Evolutionary conservation across 495 filamentous ascomycete genomes (phyloP).

Genomic region (Daldinia childiae): DNA sequence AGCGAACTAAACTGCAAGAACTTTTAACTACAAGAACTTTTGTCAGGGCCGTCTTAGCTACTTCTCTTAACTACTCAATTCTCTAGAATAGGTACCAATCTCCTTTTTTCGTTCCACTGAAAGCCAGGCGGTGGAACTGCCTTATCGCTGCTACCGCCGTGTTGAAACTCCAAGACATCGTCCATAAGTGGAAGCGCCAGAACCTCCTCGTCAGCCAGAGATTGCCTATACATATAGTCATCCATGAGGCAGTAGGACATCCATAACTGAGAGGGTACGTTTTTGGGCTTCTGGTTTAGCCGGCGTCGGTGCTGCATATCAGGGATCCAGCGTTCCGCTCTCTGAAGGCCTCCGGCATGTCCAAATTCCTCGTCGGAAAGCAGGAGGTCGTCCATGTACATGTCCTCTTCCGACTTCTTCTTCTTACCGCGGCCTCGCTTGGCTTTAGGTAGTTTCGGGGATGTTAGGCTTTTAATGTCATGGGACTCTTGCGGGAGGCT

Average conservation of each 20-base stretch:
- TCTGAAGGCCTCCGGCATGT: not conserved
- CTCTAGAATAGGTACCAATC: conserved; percentile 16
- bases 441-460: conserved; percentile 4
- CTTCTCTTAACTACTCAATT: not conserved
- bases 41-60: not conserved
- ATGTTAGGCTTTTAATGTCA: not conserved
- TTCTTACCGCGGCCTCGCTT: conserved; percentile 18
- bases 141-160: conserved; percentile 3
- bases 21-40: not conserved
- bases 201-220: conserved; percentile 21
- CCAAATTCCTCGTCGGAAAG: not conserved
- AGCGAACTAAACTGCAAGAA: not conserved
- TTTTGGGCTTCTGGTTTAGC: conserved; percentile 10
- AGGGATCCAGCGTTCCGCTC: conserved; percentile 36
- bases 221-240: conserved; percentile 32
- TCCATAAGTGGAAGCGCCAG: conserved; percentile 29
- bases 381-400: conserved; percentile 33
- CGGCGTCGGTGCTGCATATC: conserved; percentile 31
- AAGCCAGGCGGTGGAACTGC: conserved; percentile 26
- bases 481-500: not conserved
- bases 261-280: conserved; percentile 26
- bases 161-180: conserved; percentile 30
- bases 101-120: conserved; percentile 18
- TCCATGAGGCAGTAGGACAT: conserved; percentile 37
- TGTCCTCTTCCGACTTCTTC: conserved; percentile 12